These are phyloP conservation scores for Rhodotorula graminis DNA, from an alignment of 768 basidiomycete species.

Conservation along the genomic window DNA sequence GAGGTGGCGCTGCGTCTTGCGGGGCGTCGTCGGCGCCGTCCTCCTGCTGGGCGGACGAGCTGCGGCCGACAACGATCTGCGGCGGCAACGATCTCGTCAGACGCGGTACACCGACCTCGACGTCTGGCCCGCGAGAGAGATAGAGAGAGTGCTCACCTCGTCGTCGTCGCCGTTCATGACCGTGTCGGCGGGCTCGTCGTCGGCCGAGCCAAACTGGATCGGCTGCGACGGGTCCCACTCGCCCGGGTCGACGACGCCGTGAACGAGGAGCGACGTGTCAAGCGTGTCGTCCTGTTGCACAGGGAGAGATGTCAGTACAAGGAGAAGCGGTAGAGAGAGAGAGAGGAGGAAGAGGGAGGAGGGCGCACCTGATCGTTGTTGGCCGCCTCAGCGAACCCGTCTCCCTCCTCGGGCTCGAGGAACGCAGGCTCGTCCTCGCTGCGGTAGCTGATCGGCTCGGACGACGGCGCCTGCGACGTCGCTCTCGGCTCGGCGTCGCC, in stretches of 20 bases:
- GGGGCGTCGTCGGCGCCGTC: neutral
- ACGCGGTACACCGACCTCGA: too few relatives aligned
- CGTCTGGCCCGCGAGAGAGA: neutral
- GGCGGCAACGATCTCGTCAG: too few relatives aligned
- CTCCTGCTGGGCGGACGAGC: neutral
- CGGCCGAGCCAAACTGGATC: slow-evolving; percentile 17
- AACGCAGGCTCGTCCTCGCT: slow-evolving; percentile 16
- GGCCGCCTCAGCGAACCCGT: too few relatives aligned
- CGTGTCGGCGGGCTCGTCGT: neutral
- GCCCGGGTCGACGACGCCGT: slow-evolving; percentile 20
- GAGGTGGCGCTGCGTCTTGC: neutral
- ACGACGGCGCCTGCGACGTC: slow-evolving; percentile 9
- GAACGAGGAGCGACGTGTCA: neutral
- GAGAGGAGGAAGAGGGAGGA: neutral
- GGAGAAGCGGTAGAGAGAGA: too few relatives aligned
- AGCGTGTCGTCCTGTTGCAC: neutral
- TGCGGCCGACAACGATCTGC: neutral
- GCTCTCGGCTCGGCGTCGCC: neutral
- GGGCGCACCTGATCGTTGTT: neutral
- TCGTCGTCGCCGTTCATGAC: neutral
- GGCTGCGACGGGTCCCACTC: slow-evolving; percentile 17
- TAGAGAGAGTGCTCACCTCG: neutral
- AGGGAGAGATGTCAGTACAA: neutral
- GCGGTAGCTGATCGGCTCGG: slow-evolving; percentile 23
- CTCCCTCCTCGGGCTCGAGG: neutral